Base-by-base conservation (phyloP, 2,329 filamentous ascomycete species). In the Colletotrichum echinochloae region DNA sequence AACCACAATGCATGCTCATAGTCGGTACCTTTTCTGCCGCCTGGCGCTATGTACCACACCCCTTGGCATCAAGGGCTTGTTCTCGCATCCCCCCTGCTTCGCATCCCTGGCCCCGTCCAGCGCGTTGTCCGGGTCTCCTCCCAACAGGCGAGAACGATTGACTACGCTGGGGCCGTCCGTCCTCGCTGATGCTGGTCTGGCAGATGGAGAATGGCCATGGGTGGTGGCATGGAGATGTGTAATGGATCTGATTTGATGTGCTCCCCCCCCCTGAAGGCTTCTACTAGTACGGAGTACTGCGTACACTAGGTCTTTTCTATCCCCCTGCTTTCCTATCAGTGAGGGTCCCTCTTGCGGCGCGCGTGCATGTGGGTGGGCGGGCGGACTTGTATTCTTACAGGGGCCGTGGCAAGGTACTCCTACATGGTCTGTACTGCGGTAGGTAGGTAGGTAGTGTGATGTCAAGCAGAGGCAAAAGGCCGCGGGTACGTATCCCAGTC, bases 131-230 rank as follows among this genome's bases (percentile, higher is more conserved):
- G 37, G 20, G 23, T 30, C 46, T 55, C 48, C 61, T 48, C 54
- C 48, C 61, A 35, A 33, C 62, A 49, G 48, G 56, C 39, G 30
- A 70, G 39, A 41, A 48, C 48, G 23, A 60, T 49, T 66, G 61
- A 26, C 23, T 39, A 37, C 12, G 33, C 39, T 55, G 64, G 44
- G 52, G 7, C 30, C 33, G 26, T 52, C 30, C 33, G 26, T 52
- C 64, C 28, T 68, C n/a, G 61, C 78, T 81, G 26, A 80, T 83
- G 71, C 81, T 81, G 60, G 77, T n/a, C 60, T 69, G 61, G 61
- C 30, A 48, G 44, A 65, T 65, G 46, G 66, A 46, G 14, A 41
- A 56, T 23, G 49, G 23, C 48, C 59, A 62, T 56, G 65, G 59
- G 30, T 62, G 59, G 30, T 62, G 59, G 49, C 59, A 65, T 65